phyloP scores from a whole-genome alignment of 139 green algal species.

The Prasinococcaceae sp. region DNA sequence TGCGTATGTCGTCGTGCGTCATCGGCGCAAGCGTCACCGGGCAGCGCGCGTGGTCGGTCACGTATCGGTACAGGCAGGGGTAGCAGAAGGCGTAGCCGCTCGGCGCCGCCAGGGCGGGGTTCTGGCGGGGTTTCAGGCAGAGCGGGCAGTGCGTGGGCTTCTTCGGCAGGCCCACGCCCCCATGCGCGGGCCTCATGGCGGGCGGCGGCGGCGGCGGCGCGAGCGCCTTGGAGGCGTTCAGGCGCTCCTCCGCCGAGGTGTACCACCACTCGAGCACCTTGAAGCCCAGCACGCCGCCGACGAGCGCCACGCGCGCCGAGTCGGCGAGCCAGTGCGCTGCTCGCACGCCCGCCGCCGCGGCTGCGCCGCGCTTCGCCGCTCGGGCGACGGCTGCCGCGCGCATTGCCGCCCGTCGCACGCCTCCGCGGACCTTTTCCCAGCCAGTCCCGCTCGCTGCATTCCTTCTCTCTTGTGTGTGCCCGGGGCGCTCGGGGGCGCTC shows the following conservation, averaged over 20 bases:
- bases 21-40: slow-evolving; percentile 55
- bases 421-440: too few species aligned
- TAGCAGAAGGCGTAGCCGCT: slow-evolving; percentile 89
- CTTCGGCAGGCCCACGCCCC: slow-evolving; percentile 45
- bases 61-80: slow-evolving; percentile 53
- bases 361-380: too few species aligned
- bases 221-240: slow-evolving; percentile 33
- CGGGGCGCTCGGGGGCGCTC: too few species aligned
- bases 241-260: slow-evolving; percentile 51
- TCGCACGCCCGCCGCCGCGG: too few species aligned
- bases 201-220: slow-evolving; percentile 25
- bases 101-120: slow-evolving; percentile 54
- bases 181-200: slow-evolving; percentile 13
- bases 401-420: too few species aligned
- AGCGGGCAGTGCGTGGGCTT: slow-evolving; percentile 56
- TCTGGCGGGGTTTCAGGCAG: slow-evolving; percentile 48
- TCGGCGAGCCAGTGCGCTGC: too few species aligned
- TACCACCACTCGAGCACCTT: slow-evolving; percentile 93
- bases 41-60: slow-evolving; percentile 44
- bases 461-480: too few species aligned
- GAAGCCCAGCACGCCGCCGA: slow-evolving; percentile 74
- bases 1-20: slow-evolving; percentile 50
- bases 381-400: too few species aligned
- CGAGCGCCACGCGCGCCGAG: slow-evolving; percentile 46
- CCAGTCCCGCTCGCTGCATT: too few species aligned